Evolutionary conservation across 352 stramenopile genomes (phyloP).

Genomic region (Saprolegnia parasitica): DNA sequence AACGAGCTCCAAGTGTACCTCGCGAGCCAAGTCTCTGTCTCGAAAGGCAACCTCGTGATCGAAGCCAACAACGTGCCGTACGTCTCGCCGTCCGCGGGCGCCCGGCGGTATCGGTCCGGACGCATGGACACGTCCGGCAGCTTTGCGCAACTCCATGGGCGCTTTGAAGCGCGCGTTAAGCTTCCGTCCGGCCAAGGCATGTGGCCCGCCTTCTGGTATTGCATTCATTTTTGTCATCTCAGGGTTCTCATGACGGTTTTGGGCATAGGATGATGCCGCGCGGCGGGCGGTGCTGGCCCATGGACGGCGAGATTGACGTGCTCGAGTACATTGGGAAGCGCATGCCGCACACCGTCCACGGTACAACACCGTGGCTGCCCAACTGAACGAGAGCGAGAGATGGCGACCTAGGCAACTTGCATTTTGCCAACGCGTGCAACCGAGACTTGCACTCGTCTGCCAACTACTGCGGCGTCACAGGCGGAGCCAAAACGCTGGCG

Average conservation of each 20-base stretch:
- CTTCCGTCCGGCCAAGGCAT: conserved; percentile 32
- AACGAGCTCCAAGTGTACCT: conserved; percentile 26
- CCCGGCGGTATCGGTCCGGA: conserved; percentile 31
- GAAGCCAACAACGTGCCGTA: conserved; percentile 8
- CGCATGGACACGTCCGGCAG: conserved; percentile 31
- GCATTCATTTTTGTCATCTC: neutral
- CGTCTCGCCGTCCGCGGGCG: neutral
- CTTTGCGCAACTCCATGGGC: conserved; percentile 32
- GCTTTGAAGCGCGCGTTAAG: conserved; percentile 32
- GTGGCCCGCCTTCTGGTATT: conserved; percentile 38
- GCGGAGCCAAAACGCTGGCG: neutral
- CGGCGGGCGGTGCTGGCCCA: conserved; percentile 22
- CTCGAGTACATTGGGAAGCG: conserved; percentile 15
- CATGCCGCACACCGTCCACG: conserved; percentile 12
- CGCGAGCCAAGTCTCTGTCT: conserved; percentile 4
- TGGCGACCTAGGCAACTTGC: conserved; percentile 15
- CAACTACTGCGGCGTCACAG: conserved; percentile 5
- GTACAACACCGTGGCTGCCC: too few relatives aligned
- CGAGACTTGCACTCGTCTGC: neutral
- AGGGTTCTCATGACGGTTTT: neutral
- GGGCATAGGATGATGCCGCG: conserved; percentile 17
- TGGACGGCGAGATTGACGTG: conserved; percentile 26
- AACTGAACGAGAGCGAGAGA: neutral
- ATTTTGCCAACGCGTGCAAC: conserved; percentile 22
- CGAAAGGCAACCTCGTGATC: conserved; percentile 14